Evolutionary conservation across 2,329 filamentous ascomycete species (phyloP), one percentile per base, ranked within the genome.

Genomic region (Westerdykella ornata): DNA sequence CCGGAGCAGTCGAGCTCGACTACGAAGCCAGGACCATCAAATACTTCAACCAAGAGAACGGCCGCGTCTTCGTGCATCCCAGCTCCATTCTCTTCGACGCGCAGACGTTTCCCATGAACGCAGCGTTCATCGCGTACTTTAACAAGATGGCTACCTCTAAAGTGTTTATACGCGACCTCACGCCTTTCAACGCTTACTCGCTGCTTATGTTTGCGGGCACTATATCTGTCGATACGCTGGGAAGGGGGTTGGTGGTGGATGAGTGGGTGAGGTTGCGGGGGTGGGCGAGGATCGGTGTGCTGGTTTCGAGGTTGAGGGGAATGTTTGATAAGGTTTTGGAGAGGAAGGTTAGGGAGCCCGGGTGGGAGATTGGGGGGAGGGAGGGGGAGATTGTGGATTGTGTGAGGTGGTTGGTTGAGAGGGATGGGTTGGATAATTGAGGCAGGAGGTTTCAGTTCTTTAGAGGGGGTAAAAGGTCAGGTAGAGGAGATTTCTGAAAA

Each of bases 201-300:
- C 72, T 96, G 26, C 78, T 98, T 18, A 75, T 98, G 43, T 97
- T 98, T 66, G 85, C 83, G 1, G 92, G 92, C 0, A 74, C 80
- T 2, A 88, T 97, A 38, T 79, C 81, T 45, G 78, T 97, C 3
- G 92, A 97, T 67, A 94, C 88, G 1, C 72, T 88, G 33, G 90
- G 90, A 5, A 75, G 89, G 16, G 92, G 92, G 0, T 70, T 98
- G 14, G 72, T 96, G 3, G 86, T 98, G 3, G 92, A 97, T 67
- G 88, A 87, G 38, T 97, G 90, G 92, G 72, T 97, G 26, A 66
- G 78, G 28, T 70, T 98, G 22, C 77, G 88, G 17, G 92, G 92
- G 1, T 98, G 92, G 92, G 90, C 92, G 1, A 78, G 92, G 35
- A 92, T 98, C 48, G 92, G 90, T 20, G 90, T 97, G 11, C 66